Conservation (phyloP, 768 basidiomycete species). For the Rubroboletus pulcherrimus region DNA sequence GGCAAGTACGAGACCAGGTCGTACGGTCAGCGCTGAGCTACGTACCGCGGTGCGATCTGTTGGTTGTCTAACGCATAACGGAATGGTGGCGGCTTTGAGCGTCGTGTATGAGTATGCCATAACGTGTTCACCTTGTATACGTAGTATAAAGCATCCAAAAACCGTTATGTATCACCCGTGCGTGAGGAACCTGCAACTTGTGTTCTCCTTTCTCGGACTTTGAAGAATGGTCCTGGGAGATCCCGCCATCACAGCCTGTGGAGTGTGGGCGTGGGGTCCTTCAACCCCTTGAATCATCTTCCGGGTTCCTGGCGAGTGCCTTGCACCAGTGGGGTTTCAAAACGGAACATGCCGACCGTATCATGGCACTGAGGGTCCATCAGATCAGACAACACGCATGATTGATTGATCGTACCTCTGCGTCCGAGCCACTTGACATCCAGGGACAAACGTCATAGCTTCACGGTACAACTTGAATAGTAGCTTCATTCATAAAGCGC, state of each 20-base stretch:
- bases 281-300: not conserved
- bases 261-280: not conserved
- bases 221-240: not conserved
- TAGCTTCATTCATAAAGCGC: too few relatives aligned
- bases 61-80: not conserved
- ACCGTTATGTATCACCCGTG: not conserved
- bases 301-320: not conserved
- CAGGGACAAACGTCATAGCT: not conserved
- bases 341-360: not conserved
- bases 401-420: not conserved
- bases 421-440: not conserved
- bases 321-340: not conserved
- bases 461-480: not conserved
- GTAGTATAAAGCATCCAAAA: not conserved
- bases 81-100: not conserved
- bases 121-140: not conserved
- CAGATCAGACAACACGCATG: not conserved
- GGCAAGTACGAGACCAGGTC: conserved; percentile 52
- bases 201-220: not conserved
- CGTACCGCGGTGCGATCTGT: not conserved
- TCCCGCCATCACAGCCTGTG: too few relatives aligned
- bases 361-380: not conserved
- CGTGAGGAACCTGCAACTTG: not conserved
- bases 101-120: not conserved
- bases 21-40: conserved; percentile 30